Conservation (phyloP, 2,329 filamentous ascomycete genomes). For the Trichoderma breve region DNA sequence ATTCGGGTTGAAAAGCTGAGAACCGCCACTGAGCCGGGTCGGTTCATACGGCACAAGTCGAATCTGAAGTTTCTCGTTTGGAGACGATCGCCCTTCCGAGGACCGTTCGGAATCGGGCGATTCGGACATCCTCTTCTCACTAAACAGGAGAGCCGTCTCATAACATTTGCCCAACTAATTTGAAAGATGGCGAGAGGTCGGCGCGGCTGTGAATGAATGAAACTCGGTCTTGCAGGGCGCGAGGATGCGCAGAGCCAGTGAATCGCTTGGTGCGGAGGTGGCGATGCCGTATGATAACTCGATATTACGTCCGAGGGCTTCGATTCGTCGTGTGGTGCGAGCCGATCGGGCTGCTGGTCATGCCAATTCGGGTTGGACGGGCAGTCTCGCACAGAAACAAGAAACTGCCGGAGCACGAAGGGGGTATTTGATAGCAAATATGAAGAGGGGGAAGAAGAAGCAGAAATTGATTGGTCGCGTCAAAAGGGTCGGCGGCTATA, state of each 20-base stretch:
- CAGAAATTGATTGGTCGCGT: constrained; percentile 11
- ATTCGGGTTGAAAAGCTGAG: constrained; percentile 17
- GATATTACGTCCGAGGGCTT: background rate
- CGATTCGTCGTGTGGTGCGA: constrained; percentile 11
- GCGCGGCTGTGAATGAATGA: background rate
- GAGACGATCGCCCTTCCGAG: constrained; percentile 24
- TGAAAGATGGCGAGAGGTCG: background rate
- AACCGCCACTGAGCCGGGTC: constrained; percentile 35
- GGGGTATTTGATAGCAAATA: background rate
- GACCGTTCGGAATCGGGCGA: constrained; percentile 33
- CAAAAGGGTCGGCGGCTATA: constrained; percentile 2
- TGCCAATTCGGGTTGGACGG: constrained; percentile 7
- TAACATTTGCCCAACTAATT: constrained; percentile 22
- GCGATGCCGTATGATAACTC: background rate
- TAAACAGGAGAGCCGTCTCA: constrained; percentile 26
- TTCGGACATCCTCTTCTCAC: constrained; percentile 36
- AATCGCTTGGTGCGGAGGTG: constrained; percentile 11
- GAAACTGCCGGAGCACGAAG: background rate
- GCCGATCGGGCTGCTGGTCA: background rate
- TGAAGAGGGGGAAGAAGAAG: constrained; percentile 1
- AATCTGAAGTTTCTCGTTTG: constrained; percentile 33
- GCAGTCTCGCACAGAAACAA: background rate
- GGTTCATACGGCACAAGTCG: constrained; percentile 42
- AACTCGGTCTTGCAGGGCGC: background rate
- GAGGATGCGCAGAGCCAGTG: background rate